These are phyloP conservation scores for Colletotrichum chlorophyti DNA, from an alignment of 2,329 filamentous ascomycete species.

Conservation along the genomic window DNA sequence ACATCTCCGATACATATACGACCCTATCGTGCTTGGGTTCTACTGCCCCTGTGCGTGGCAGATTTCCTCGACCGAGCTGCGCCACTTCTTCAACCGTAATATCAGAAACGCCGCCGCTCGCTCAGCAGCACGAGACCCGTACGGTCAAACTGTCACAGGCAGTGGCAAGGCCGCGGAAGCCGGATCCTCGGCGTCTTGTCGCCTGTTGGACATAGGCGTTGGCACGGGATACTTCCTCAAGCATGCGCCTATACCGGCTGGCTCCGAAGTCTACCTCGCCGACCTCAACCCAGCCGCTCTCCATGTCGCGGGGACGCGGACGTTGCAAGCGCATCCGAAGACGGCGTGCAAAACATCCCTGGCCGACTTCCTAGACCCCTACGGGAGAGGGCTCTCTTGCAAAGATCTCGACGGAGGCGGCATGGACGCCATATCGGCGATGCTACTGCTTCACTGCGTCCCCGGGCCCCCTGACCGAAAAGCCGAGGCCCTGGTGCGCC, in stretches of 20 bases:
- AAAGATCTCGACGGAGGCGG: background rate
- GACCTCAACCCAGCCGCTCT: slow-evolving; percentile 16
- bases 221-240: slow-evolving; percentile 43
- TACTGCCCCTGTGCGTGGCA: slow-evolving; percentile 43
- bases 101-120: slow-evolving; percentile 37
- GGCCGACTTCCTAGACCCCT: slow-evolving; percentile 8
- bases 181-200: background rate
- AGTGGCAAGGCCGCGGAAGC: background rate
- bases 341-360: slow-evolving; percentile 5
- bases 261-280: background rate
- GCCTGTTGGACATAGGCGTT: slow-evolving; percentile 47
- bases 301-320: background rate
- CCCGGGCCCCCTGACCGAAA: slow-evolving; percentile 32
- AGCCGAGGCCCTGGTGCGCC: slow-evolving; percentile 10
- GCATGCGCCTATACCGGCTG: background rate
- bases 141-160: slow-evolving; percentile 29
- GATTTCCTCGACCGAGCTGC: background rate
- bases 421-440: slow-evolving; percentile 11
- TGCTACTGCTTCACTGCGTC: slow-evolving; percentile 35
- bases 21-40: slow-evolving; percentile 40
- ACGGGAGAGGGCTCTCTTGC: background rate
- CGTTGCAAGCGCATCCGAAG: background rate
- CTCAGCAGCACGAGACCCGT: too few relatives aligned
- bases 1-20: slow-evolving; percentile 33
- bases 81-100: slow-evolving; percentile 33